Conservation (phyloP, 2,329 filamentous ascomycete genomes). For the Pseudofabraea citricarpa region DNA sequence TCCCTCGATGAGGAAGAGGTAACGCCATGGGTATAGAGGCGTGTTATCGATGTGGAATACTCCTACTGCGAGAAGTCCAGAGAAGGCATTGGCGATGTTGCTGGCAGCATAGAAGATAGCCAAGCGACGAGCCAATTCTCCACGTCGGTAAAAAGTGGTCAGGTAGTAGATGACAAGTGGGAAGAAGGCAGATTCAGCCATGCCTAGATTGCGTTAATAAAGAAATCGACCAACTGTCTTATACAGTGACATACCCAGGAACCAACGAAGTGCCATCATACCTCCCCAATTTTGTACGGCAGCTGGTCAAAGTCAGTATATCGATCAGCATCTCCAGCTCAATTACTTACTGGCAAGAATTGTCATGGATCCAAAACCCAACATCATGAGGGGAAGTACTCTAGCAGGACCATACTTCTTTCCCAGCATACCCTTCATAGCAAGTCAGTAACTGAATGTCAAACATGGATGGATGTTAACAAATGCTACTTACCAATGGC, state of each 20-base stretch:
- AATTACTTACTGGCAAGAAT: constrained; percentile 31
- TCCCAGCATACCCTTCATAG: constrained; percentile 55
- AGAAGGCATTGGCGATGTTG: constrained; percentile 67
- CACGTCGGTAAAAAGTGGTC: constrained; percentile 65
- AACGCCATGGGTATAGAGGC: constrained; percentile 44
- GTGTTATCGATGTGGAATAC: constrained; percentile 49
- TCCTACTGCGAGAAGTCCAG: constrained; percentile 28
- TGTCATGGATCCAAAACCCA: constrained; percentile 61
- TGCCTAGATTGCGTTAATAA: too few relatives aligned
- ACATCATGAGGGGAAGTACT: constrained; percentile 64
- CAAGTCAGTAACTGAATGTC: too few relatives aligned
- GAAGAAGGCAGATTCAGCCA: constrained; percentile 65
- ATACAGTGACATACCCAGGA: constrained; percentile 50
- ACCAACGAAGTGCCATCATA: constrained; percentile 63
- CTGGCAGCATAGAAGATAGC: constrained; percentile 73
- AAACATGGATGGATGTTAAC: too few relatives aligned
- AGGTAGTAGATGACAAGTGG: constrained; percentile 56
- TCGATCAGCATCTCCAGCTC: too few relatives aligned
- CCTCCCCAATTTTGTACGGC: constrained; percentile 56
- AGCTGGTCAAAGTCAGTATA: too few relatives aligned
- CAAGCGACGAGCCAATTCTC: constrained; percentile 64
- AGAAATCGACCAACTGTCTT: too few relatives aligned
- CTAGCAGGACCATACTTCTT: constrained; percentile 62
- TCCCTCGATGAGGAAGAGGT: constrained; percentile 44
- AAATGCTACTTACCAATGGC: constrained; percentile 38